phyloP scores from a whole-genome alignment of 2,329 filamentous ascomycete genomes.

The Zasmidium angulare region DNA sequence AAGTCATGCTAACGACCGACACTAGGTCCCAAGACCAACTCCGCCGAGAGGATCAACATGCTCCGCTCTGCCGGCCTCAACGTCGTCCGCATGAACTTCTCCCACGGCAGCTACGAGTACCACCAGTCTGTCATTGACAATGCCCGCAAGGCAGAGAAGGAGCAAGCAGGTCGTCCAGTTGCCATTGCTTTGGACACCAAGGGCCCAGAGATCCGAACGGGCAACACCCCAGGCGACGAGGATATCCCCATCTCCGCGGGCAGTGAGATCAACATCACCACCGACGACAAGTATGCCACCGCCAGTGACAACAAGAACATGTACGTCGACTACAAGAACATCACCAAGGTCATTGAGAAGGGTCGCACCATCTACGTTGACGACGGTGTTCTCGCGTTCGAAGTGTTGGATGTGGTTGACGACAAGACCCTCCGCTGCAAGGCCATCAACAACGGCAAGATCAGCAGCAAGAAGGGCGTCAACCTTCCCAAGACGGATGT shows the following conservation, averaged over 20 bases:
- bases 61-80: constrained; percentile 87
- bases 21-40: constrained; percentile 91
- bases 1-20: constrained; percentile 3
- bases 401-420: constrained; percentile 84
- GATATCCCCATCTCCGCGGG: constrained; percentile 82
- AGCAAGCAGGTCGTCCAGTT: constrained; percentile 77
- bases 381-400: constrained; percentile 94
- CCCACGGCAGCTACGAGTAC: constrained; percentile 90
- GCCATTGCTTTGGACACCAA: constrained; percentile 90
- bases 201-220: constrained; percentile 84
- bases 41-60: constrained; percentile 91
- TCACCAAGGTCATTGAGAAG: constrained; percentile 91
- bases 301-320: constrained; percentile 88
- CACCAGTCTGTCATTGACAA: constrained; percentile 98
- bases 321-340: constrained; percentile 99
- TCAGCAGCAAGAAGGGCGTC: constrained; percentile 98
- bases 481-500: constrained; percentile 99
- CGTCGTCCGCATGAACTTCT: constrained; percentile 99
- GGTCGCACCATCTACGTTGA: constrained; percentile 98
- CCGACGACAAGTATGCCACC: constrained; percentile 87
- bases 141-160: constrained; percentile 79
- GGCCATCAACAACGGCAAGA: constrained; percentile 96
- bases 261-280: constrained; percentile 90
- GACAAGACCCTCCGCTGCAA: constrained; percentile 83
- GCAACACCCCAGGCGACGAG: constrained; percentile 67